Evolutionary conservation across 2,329 filamentous ascomycete species (phyloP).

Genomic region (Talaromyces sp.): DNA sequence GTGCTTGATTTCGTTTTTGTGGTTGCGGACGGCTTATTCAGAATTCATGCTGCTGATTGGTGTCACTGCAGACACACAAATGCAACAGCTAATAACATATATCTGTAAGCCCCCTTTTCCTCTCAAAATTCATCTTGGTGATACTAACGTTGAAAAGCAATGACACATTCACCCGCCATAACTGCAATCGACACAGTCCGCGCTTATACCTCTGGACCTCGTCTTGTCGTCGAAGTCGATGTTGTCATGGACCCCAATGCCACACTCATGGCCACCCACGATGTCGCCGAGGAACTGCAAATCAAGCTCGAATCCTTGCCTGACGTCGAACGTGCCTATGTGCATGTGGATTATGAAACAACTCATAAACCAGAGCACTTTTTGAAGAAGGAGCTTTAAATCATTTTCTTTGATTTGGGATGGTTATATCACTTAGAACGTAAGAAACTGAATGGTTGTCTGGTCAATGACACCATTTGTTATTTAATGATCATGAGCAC

Average conservation of each 20-base stretch:
- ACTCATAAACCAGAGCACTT: constrained; percentile 88
- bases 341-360: constrained; percentile 96
- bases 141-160: constrained; percentile 41
- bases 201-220: constrained; percentile 83
- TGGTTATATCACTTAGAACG: not conserved
- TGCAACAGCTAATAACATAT: constrained; percentile 92
- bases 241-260: constrained; percentile 82
- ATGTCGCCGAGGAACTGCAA: constrained; percentile 90
- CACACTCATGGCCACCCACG: constrained; percentile 75
- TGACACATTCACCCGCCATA: constrained; percentile 83
- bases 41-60: constrained; percentile 93
- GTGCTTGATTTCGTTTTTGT: constrained; percentile 71
- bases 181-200: constrained; percentile 90
- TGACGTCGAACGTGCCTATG: constrained; percentile 88
- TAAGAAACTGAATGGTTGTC: not conserved
- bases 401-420: not conserved
- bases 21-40: constrained; percentile 78
- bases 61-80: constrained; percentile 78
- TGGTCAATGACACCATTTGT: not conserved
- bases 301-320: constrained; percentile 89
- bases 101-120: constrained; percentile 57
- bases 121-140: too few species aligned
- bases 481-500: not conserved
- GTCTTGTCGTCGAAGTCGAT: constrained; percentile 92
- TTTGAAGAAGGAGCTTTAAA: constrained; percentile 59